Evolutionary conservation across 2,329 filamentous ascomycete genomes (phyloP).

Genomic region (Lasiodiplodia sp.): DNA sequence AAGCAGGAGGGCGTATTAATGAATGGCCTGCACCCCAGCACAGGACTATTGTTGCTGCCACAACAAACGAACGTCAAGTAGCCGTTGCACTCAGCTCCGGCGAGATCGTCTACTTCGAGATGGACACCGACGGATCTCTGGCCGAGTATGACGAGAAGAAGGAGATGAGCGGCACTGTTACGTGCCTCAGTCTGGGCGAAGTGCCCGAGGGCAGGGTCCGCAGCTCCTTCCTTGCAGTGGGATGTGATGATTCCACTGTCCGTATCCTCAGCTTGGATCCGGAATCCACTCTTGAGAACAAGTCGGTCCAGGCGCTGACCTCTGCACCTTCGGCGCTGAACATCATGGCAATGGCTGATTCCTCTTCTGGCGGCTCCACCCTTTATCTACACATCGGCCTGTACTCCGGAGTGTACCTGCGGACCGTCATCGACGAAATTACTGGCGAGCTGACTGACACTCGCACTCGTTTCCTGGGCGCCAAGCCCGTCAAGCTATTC

Average conservation of each 20-base stretch:
- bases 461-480: slow-evolving; percentile 90
- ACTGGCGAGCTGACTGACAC: slow-evolving; percentile 96
- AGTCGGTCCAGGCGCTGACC: slow-evolving; percentile 91
- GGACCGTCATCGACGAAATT: slow-evolving; percentile 92
- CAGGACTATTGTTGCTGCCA: slow-evolving; percentile 91
- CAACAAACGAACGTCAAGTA: slow-evolving; percentile 92
- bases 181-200: slow-evolving; percentile 89
- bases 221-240: slow-evolving; percentile 93
- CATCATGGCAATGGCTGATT: slow-evolving; percentile 96
- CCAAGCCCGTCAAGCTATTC: slow-evolving; percentile 88
- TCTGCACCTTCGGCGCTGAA: slow-evolving; percentile 87
- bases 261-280: slow-evolving; percentile 90
- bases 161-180: slow-evolving; percentile 94
- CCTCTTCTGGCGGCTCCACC: slow-evolving; percentile 84
- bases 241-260: slow-evolving; percentile 95
- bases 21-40: slow-evolving; percentile 95
- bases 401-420: slow-evolving; percentile 92
- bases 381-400: slow-evolving; percentile 96
- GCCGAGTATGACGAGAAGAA: slow-evolving; percentile 94
- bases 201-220: slow-evolving; percentile 88
- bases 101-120: slow-evolving; percentile 97
- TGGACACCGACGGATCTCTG: slow-evolving; percentile 88
- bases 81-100: slow-evolving; percentile 93
- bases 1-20: slow-evolving; percentile 77
- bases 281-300: slow-evolving; percentile 88